Percentiles rank a stretch among this genome's conserved stretches.
Conservation (phyloP, 768 basidiomycete genomes). For the Collybiopsis luxurians region DNA sequence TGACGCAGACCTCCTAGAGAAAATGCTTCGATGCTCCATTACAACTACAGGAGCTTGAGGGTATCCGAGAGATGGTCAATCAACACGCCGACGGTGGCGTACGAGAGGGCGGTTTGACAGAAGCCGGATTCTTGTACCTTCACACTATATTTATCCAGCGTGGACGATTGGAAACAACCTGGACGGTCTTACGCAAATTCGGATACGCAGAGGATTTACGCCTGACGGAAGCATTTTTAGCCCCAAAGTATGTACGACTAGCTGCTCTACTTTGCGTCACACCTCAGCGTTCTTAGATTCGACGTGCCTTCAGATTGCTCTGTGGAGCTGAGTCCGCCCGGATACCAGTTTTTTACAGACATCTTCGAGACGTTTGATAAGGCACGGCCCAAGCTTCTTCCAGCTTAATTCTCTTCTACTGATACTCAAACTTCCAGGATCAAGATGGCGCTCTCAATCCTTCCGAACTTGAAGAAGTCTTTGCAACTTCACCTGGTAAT, state of each 20-base stretch:
- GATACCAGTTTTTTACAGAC: conserved; percentile 96
- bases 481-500: conserved; percentile 93
- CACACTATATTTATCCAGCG: conserved; percentile 97
- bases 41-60: conserved; percentile 90
- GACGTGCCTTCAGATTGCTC: conserved; percentile 94
- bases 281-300: conserved; percentile 50
- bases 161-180: conserved; percentile 94
- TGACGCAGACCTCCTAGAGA: conserved; percentile 42
- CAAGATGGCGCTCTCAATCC: conserved; percentile 91
- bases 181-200: conserved; percentile 93
- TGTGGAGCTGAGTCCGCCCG: conserved; percentile 90
- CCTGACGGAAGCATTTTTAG: conserved; percentile 82
- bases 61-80: conserved; percentile 91
- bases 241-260: conserved; percentile 68
- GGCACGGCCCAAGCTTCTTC: conserved; percentile 32
- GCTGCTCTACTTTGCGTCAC: not conserved
- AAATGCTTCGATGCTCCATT: conserved; percentile 95
- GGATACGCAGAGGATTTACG: conserved; percentile 95
- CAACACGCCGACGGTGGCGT: conserved; percentile 76
- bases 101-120: conserved; percentile 79
- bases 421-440: conserved; percentile 49
- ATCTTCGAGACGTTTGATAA: conserved; percentile 96
- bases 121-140: conserved; percentile 89
- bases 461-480: conserved; percentile 81
- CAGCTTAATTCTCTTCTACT: not conserved